phyloP scores from a whole-genome alignment of 2,329 filamentous ascomycete species.

The Monilinia fructigena region DNA sequence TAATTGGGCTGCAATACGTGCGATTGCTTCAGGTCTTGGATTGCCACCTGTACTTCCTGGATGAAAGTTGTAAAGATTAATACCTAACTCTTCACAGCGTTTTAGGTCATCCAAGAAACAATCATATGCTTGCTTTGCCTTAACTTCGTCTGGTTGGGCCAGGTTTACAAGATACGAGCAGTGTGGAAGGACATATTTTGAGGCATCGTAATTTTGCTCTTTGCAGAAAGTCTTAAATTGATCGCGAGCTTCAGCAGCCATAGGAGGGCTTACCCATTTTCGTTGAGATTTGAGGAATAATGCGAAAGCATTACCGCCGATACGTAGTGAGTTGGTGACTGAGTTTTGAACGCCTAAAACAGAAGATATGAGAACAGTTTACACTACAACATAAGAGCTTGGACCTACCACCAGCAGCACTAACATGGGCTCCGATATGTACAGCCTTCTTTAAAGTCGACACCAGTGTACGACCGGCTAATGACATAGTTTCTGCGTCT shows the following conservation, averaged over 20 bases:
- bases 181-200: conserved; percentile 78
- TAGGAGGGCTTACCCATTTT: conserved; percentile 84
- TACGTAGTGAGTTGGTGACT: conserved; percentile 71
- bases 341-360: conserved; percentile 80
- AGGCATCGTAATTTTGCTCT: conserved; percentile 68
- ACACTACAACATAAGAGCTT: conserved; percentile 17
- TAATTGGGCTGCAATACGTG: conserved; percentile 75
- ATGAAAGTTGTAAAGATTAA: conserved; percentile 96
- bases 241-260: conserved; percentile 64
- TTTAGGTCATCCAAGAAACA: conserved; percentile 85
- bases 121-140: conserved; percentile 81
- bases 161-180: conserved; percentile 97
- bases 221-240: conserved; percentile 69
- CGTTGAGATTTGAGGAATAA: conserved; percentile 95
- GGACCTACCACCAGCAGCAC: conserved; percentile 72
- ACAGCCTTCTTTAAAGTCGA: conserved; percentile 65
- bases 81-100: conserved; percentile 82
- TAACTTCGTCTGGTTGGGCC: conserved; percentile 75
- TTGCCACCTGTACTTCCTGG: conserved; percentile 77
- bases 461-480: conserved; percentile 66
- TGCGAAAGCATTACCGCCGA: conserved; percentile 90
- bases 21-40: conserved; percentile 66
- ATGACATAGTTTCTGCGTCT: conserved; percentile 56
- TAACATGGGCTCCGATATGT: conserved; percentile 91
- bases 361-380: conserved; percentile 19